Evolutionary conservation across 495 filamentous ascomycete species (phyloP), one percentile per base, ranked within the genome.

Genomic region (Aspergillus heteromorphus): DNA sequence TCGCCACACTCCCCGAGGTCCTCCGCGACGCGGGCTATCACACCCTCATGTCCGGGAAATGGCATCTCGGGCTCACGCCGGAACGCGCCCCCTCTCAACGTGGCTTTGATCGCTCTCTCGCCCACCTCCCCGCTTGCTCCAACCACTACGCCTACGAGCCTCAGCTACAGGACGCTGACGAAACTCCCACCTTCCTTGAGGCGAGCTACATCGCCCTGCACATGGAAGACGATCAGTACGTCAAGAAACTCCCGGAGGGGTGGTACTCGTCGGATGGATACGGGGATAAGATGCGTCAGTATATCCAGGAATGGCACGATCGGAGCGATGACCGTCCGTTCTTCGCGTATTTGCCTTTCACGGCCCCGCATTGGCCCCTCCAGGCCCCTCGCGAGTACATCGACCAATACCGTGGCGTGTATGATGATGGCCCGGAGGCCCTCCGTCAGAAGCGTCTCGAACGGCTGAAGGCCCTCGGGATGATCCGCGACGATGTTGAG

Each of bases 71-170:
- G 0, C 60, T 77, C n/a, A 77, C 72, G 0, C 74, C 74, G 7
- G 74, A 75, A 47, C 65, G 71, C 3, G 68, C 72, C 1, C 73
- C 74, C 11, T 64, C 62, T 40, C 67, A 70, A 30, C 69, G 74
- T 7, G 74, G 74, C n/a, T 77, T 77, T 47, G 69, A 69, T 25
- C 69, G 73, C 6, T 74, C 69, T 5, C 75, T 81, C 14, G 76
- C 79, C 9, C 76, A 79, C 59, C 58, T 82, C n/a, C 79, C 79
- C 0, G 79, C 77, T 6, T 80, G 77, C 56, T 77, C 73, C 25
- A 86, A 86, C 55, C 84, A 87, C 60, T 85, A 85, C 57, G 80
- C 75, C 38, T 82, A 71, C 48, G 78, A 84, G 58, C 82, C 81
- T 3, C 77, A 83, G 61, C 60, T 77, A 27, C 68, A 65, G 23